These are phyloP conservation scores for Malassezia pachydermatis DNA, from an alignment of 1,284 basidiomycete species.

Conservation along the genomic window DNA sequence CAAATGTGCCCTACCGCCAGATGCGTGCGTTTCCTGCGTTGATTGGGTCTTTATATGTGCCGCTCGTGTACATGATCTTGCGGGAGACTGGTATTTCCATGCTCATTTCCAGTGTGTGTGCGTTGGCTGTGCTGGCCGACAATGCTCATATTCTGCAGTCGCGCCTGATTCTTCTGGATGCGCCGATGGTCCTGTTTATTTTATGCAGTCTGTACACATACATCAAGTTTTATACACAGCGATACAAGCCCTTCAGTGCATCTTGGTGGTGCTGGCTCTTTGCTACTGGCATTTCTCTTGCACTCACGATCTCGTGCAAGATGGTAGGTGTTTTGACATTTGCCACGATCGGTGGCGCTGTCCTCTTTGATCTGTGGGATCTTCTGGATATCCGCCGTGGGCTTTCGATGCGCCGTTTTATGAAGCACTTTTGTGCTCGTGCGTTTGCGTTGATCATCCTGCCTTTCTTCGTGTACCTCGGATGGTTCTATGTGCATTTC, in stretches of 20 bases:
- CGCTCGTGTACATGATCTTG: constrained; percentile 91
- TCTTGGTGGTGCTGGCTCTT: constrained; percentile 90
- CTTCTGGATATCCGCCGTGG: constrained; percentile 78
- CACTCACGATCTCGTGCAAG: constrained; percentile 92
- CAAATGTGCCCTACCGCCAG: constrained; percentile 84
- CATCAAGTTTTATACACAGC: constrained; percentile 85
- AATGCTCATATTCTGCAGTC: constrained; percentile 93
- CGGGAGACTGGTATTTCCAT: constrained; percentile 91
- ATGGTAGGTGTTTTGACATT: constrained; percentile 95
- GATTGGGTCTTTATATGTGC: constrained; percentile 76
- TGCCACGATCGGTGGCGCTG: constrained; percentile 75
- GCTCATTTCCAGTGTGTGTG: constrained; percentile 75
- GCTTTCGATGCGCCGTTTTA: constrained; percentile 62
- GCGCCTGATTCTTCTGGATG: constrained; percentile 89
- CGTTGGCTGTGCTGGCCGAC: constrained; percentile 79
- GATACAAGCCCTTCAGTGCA: constrained; percentile 56
- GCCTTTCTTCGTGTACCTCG: constrained; percentile 80
- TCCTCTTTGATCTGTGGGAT: constrained; percentile 87
- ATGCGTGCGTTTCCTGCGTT: constrained; percentile 85
- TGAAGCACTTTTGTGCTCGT: constrained; percentile 76
- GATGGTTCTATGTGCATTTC: constrained; percentile 95
- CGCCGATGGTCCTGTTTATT: constrained; percentile 91
- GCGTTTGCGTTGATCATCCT: constrained; percentile 75
- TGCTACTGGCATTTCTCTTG: constrained; percentile 81
- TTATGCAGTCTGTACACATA: constrained; percentile 86